A percentile compares a stretch with the other conserved stretches of the same genome.
Conservation (phyloP, 768 basidiomycete species). For the Agrocybe praecox region DNA sequence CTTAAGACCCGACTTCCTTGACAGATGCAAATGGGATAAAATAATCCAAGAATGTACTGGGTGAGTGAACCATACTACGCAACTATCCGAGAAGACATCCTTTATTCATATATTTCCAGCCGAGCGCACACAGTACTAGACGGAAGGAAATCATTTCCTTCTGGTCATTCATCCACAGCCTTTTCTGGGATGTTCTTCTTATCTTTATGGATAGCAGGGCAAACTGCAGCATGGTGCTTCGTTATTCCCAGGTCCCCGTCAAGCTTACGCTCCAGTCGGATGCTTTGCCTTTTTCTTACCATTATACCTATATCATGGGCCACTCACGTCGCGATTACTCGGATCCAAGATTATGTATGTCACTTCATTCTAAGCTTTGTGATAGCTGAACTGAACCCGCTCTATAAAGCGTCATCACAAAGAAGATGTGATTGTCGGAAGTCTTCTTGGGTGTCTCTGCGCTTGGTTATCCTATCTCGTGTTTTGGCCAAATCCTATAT, state of each 20-base stretch:
- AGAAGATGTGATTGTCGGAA: conserved; percentile 69
- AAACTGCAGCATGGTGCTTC: conserved; percentile 63
- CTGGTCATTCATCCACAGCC: conserved; percentile 69
- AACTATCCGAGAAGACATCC: neutral
- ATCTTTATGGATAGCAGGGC: conserved; percentile 64
- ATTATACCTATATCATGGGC: conserved; percentile 58
- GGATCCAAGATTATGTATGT: conserved; percentile 68
- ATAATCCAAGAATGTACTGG: conserved; percentile 53
- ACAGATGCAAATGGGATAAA: conserved; percentile 64
- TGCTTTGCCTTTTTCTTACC: conserved; percentile 49
- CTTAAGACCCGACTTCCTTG: conserved; percentile 68
- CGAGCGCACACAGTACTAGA: conserved; percentile 33
- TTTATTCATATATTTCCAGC: neutral
- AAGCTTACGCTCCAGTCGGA: conserved; percentile 45
- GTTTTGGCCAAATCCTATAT: conserved; percentile 70
- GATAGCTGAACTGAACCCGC: neutral
- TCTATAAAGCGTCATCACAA: conserved; percentile 59
- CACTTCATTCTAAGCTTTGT: neutral
- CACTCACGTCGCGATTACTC: conserved; percentile 60
- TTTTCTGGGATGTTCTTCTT: conserved; percentile 68
- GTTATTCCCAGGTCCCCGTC: conserved; percentile 33
- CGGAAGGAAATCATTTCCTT: conserved; percentile 67
- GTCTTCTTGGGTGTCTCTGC: conserved; percentile 54
- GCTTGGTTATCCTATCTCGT: conserved; percentile 54
- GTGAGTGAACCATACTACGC: conserved; percentile 30